phyloP scores from a whole-genome alignment of 23 red algal species.

The Gracilaria vermiculophylla region DNA sequence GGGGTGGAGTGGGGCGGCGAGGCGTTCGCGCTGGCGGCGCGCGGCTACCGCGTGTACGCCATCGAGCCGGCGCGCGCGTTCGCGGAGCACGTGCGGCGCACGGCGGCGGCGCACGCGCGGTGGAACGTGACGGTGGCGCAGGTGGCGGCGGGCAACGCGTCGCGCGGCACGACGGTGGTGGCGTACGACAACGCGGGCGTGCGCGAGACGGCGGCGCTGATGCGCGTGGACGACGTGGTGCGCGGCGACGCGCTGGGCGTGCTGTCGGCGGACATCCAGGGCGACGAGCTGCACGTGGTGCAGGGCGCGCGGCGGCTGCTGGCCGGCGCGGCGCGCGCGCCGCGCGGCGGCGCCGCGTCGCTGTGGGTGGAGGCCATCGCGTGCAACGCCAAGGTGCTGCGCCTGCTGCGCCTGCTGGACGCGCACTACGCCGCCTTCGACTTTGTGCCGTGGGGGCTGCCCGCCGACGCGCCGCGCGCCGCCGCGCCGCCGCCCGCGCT shows the following conservation, averaged over 20 bases:
- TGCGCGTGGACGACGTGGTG: slow-evolving; percentile 29
- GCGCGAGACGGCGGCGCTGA: neutral
- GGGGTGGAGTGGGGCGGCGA: slow-evolving; percentile 62
- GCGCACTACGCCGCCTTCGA: slow-evolving; percentile 37
- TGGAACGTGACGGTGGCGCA: slow-evolving; percentile 15
- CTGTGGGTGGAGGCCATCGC: slow-evolving; percentile 54
- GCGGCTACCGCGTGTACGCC: slow-evolving; percentile 21
- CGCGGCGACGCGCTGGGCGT: slow-evolving; percentile 17
- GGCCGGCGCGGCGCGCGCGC: neutral
- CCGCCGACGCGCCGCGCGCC: neutral
- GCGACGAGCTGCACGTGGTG: slow-evolving; percentile 50
- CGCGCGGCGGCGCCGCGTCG: neutral
- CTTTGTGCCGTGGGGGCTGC: slow-evolving; percentile 59
- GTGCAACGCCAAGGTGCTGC: slow-evolving; percentile 13
- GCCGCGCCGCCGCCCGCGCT: neutral
- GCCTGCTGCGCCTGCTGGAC: slow-evolving; percentile 11
- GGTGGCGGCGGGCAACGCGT: slow-evolving; percentile 3
- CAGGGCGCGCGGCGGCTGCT: slow-evolving; percentile 3
- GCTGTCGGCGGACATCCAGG: slow-evolving; percentile 50
- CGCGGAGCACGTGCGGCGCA: neutral
- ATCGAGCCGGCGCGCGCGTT: slow-evolving; percentile 37
- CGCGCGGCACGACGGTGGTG: neutral
- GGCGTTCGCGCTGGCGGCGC: neutral
- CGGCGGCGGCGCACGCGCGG: neutral
- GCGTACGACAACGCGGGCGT: slow-evolving; percentile 35